These are phyloP conservation scores for Volvariella surrecta DNA, from an alignment of 1,284 basidiomycete genomes.

Conservation along the genomic window DNA sequence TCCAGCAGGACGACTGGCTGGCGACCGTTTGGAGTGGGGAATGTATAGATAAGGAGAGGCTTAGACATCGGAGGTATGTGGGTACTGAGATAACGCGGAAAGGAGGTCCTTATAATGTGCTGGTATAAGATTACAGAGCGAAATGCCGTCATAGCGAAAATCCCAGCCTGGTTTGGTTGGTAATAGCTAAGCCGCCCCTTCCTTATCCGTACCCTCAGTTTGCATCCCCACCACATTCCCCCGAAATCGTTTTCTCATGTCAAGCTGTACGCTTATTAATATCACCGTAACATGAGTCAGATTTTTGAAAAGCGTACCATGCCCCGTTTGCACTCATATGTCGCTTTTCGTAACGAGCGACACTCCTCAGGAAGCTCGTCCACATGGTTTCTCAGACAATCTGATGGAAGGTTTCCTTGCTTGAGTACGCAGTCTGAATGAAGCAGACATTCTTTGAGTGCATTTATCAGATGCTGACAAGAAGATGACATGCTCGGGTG, in stretches of 20 bases:
- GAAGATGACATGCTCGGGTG: slow-evolving; percentile 56
- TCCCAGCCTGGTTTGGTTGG: not conserved
- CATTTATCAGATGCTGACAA: slow-evolving; percentile 64
- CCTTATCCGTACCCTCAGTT: slow-evolving; percentile 23
- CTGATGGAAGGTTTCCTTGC: slow-evolving; percentile 62
- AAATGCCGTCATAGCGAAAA: not conserved
- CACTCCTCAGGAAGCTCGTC: slow-evolving; percentile 73
- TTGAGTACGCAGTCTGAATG: slow-evolving; percentile 79
- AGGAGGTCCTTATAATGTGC: not conserved
- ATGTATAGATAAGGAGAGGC: slow-evolving; percentile 56
- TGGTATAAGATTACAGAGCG: no score
- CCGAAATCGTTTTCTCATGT: slow-evolving; percentile 78
- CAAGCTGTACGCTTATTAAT: slow-evolving; percentile 55
- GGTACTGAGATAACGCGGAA: not conserved
- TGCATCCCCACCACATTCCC: slow-evolving; percentile 60
- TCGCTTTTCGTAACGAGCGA: slow-evolving; percentile 63
- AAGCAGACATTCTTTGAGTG: slow-evolving; percentile 74
- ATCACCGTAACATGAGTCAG: not conserved
- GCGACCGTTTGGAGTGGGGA: slow-evolving; percentile 60
- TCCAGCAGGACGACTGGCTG: slow-evolving; percentile 59
- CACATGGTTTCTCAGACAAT: slow-evolving; percentile 67
- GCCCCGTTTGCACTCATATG: slow-evolving; percentile 82
- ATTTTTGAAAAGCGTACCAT: slow-evolving; percentile 50
- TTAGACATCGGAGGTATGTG: slow-evolving; percentile 20
- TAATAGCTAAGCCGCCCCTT: not conserved